Percentiles rank a stretch among this genome's conserved stretches.
phyloP scores from a whole-genome alignment of 2,329 filamentous ascomycete genomes.

The Pezicula rhizophila region DNA sequence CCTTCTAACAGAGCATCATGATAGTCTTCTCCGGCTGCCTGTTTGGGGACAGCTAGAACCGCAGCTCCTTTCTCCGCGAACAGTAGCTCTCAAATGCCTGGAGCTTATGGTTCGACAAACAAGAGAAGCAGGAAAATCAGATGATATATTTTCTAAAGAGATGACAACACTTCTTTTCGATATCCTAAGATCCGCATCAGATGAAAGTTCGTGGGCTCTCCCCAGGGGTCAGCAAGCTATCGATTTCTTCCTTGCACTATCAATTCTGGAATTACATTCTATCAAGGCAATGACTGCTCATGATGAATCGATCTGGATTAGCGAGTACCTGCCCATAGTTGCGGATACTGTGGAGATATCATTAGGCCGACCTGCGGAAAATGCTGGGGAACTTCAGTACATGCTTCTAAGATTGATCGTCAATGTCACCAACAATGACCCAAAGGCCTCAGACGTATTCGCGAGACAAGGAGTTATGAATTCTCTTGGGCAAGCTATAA shows the following conservation, averaged over 20 bases:
- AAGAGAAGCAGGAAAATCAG: conserved; percentile 39
- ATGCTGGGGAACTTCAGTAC: conserved; percentile 29
- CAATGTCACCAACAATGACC: conserved; percentile 80
- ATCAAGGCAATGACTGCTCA: conserved; percentile 40
- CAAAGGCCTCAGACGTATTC: conserved; percentile 62
- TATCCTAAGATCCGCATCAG: conserved; percentile 29
- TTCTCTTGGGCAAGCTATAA: conserved; percentile 42
- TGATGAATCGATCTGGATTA: conserved; percentile 39
- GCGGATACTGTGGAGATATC: conserved; percentile 38
- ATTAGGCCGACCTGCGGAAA: conserved; percentile 29
- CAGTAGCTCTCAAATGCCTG: conserved; percentile 57
- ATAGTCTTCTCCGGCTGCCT: conserved; percentile 42
- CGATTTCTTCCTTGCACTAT: conserved; percentile 37
- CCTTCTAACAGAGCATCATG: conserved; percentile 49
- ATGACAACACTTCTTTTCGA: conserved; percentile 43
- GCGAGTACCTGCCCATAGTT: conserved; percentile 44
- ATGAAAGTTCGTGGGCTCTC: conserved; percentile 20
- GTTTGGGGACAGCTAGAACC: conserved; percentile 55
- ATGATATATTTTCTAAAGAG: conserved; percentile 42
- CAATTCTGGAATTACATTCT: conserved; percentile 49
- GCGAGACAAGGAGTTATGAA: conserved; percentile 51
- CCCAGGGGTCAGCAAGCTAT: conserved; percentile 18
- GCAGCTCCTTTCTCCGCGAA: conserved; percentile 51
- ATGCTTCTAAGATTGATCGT: conserved; percentile 61
- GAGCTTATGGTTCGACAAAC: conserved; percentile 50